Base-by-base conservation (phyloP, 305 asterid genomes). In the Vinca major region DNA sequence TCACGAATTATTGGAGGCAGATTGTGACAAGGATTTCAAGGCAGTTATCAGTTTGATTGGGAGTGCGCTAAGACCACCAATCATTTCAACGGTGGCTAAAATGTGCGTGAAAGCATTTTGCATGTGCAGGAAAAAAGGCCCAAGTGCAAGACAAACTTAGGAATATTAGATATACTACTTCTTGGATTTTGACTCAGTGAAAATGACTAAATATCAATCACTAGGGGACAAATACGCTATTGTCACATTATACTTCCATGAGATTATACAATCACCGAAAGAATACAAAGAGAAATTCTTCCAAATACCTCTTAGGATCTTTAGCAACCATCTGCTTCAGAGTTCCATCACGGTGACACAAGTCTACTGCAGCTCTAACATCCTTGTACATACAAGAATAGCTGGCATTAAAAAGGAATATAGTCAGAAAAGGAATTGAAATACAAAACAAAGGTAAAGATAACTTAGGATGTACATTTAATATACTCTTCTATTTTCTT, bases 291-390 rank as follows among this genome's bases (percentile, higher is more conserved):
- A 5, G 55, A 26, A 26, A 69, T 63, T 64, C 64, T 78, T 64
- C 51, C 12, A 5, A 67, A 49, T 85, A 88, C 99, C 96, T 91
- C 81, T 78, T 72, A 61, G 98, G 98, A 83, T 94, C 99, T 74
- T 82, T 73, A 5, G 98, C 99, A 69, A 94, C 99, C 96, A 86
- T 86, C 84, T 84, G 91, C 80, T 94, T 94, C 73, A 94, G 74
- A 75, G 99, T 94, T 72, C 99, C 99, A 81, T 94, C 99, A 71
- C 96, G 99, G 80, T 94, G 99, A 84, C 99, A 94, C 81, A 89
- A 75, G 80, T 89, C 96, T 67, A 94, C 96, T 62, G 99, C 98
- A 79, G 99, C 95, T 73, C 93, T 88, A 66, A 88, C 96, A 78
- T 94, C 99, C 81, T 86, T 91, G 80, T 89, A 88, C 84, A 94